These are phyloP conservation scores for Cadophora sp. DNA, from an alignment of 2,329 filamentous ascomycete genomes.

Conservation along the genomic window DNA sequence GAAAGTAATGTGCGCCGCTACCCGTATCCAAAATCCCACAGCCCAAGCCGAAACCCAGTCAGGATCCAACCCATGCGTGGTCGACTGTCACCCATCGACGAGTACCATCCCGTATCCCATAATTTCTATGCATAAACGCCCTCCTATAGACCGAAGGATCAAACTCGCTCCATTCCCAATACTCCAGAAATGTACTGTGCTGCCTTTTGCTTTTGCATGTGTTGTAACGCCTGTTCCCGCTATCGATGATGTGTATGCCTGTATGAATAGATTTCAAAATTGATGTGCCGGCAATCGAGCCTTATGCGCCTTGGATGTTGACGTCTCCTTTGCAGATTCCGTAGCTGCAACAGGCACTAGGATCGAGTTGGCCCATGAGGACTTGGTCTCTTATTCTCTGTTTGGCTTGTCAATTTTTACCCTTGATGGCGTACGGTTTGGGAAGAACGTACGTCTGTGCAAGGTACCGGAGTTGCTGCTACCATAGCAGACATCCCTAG, in stretches of 20 bases:
- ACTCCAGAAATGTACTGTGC: constrained; percentile 1
- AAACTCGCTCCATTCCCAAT: constrained; percentile 5
- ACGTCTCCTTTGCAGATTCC: constrained; percentile 38
- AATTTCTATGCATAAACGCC: not conserved
- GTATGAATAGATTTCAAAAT: not conserved
- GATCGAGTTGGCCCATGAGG: constrained; percentile 36
- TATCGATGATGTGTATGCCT: not conserved
- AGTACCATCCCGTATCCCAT: not conserved
- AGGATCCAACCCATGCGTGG: not conserved
- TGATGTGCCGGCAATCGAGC: not conserved
- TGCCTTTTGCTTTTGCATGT: constrained; percentile 15
- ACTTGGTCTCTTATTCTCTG: constrained; percentile 37
- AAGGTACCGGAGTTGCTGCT: constrained; percentile 35
- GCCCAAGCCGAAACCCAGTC: not conserved
- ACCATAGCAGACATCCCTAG: constrained; percentile 30
- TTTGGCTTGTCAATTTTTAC: constrained; percentile 19
- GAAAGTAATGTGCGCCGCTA: not conserved
- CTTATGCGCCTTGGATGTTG: constrained; percentile 35
- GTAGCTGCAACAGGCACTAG: constrained; percentile 39
- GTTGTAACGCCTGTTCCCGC: constrained; percentile 8
- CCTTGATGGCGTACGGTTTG: not conserved
- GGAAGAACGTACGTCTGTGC: constrained; percentile 36
- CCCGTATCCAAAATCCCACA: not conserved
- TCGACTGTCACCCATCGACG: not conserved
- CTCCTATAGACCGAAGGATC: not conserved